Evolutionary conservation across 352 stramenopile species (phyloP), one percentile per base, ranked within the genome.

Genomic region (Phytopythium chamaehyphon): DNA sequence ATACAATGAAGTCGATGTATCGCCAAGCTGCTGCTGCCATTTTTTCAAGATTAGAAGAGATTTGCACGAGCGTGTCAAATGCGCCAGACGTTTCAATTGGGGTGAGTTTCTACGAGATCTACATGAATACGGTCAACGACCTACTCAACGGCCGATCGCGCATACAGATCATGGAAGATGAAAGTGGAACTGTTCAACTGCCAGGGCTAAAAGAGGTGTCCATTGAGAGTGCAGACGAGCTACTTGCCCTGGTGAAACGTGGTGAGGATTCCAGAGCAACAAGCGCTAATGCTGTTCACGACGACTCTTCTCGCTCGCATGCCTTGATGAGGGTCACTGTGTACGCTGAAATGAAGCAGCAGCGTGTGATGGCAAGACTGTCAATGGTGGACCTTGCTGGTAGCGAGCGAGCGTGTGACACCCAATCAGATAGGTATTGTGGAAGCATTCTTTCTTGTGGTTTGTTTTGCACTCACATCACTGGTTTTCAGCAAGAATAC

Each of bases 81-180:
- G 40, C 44, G 23, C 68, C 47, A 33, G 55, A 42, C 21, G 71
- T 98, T 37, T 62, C 49, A 9, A 85, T 98, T 5, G 71, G 80
- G 31, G 86, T 97, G 35, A 96, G 86, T 33, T 96, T 98, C 37
- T 98, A 98, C 75, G 96, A 98, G 73, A 98, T 98, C 51, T 98
- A 98, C 67, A 95, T 96, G 47, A 96, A 96, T 65, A 92, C 93
- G 50, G 76, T 98, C 14, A 96, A 97, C 57, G 96, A 98, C 61
- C 62, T 98, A 36, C 73, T 98, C 18, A 97, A 97, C 54, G 62
- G 69, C 18, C 74, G 93, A 48, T 79, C 74, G 28, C 73, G 80
- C n/a, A 76, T 98, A 18, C 88, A 96, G 51, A 85, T 95, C 40
- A 83, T 98, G 52, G 93, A 98, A 58, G 93, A 98, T 62, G 88